A percentile compares a stretch with the other conserved stretches of the same genome.
These are phyloP conservation scores for Pezicula carpinea DNA, from an alignment of 2,329 filamentous ascomycete genomes.

Conservation along the genomic window DNA sequence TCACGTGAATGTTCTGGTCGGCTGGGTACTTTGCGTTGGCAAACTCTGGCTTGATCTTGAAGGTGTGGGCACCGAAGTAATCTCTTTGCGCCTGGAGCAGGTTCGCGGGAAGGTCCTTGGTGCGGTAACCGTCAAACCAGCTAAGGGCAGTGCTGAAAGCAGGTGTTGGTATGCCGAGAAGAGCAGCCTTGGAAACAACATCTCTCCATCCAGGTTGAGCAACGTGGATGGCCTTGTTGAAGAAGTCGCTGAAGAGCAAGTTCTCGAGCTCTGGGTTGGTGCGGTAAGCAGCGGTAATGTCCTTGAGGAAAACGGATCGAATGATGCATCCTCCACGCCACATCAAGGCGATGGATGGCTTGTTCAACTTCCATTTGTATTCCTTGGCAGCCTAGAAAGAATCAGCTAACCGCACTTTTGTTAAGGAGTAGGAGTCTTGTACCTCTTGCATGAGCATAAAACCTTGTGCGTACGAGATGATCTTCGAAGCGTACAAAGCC, in stretches of 20 bases:
- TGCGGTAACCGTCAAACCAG: constrained; percentile 99
- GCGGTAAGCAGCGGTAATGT: constrained; percentile 97
- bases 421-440: constrained; percentile 30
- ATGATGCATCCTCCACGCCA: constrained; percentile 99
- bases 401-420: constrained; percentile 19
- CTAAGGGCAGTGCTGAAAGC: constrained; percentile 95
- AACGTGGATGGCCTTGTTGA: constrained; percentile 98
- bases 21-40: constrained; percentile 76
- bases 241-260: constrained; percentile 98
- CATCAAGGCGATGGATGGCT: constrained; percentile 99
- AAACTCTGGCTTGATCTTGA: constrained; percentile 77
- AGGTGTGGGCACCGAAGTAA: constrained; percentile 96
- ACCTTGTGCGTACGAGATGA: constrained; percentile 98
- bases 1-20: constrained; percentile 92
- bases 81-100: constrained; percentile 98
- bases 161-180: constrained; percentile 92
- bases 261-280: constrained; percentile 93
- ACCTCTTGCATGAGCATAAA: constrained; percentile 99
- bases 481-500: constrained; percentile 98
- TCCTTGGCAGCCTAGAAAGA: constrained; percentile 76
- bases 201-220: constrained; percentile 91
- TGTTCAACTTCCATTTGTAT: constrained; percentile 98
- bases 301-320: constrained; percentile 99
- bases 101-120: constrained; percentile 96
- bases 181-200: constrained; percentile 84